Evolutionary conservation across 108 stramenopile genomes (phyloP), one percentile per base, ranked within the genome.

Genomic region (Pseudonitzschia pungens): DNA sequence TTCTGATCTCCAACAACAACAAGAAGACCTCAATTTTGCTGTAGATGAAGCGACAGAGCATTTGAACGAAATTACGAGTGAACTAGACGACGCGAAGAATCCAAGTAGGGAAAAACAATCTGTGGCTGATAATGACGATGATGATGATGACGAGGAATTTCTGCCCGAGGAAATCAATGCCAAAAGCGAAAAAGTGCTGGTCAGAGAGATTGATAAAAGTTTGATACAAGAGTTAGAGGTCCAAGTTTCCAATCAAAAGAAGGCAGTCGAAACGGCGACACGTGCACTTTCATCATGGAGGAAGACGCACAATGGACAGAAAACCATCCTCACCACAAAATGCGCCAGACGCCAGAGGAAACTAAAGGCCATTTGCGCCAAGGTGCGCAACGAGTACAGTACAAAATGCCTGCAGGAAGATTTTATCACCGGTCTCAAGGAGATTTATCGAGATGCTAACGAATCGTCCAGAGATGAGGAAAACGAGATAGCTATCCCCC

Each of bases 321-420:
- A 50, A 45, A 28, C 29, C 45, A 15, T 10, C 27, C 51, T 69
- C 52, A 50, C 53, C 41, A n/a, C 16, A 20, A 76, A 78, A 68
- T 31, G 24, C 72, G 70, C 71, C 21, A 7, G 29, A 21, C 33
- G 68, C 22, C 77, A 77, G 63, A 77, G 54, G 48, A 55, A 66
- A n/a, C 74, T 84, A 31, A 84, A 84, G 32, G 26, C 77, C 21
- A 55, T 81, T 12, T 78, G 80, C 64, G 70, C 83, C 7, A 56
- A 18, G 18, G 83, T 84, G 9, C 68, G 83, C 31, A 84, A 84
- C 41, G 83, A 81, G 62, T 84, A 84, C 69, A 81, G 80, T 43
- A 78, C 43, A 28, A 36, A 42, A 29, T 81, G 80, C 33, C 77
- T 84, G 0, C 77, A 84, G 33, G 77, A 75, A 53, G 83, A 84